Percentiles rank a stretch among this genome's conserved stretches.
Conservation (phyloP, 768 basidiomycete species). For the Daedalea quercina region DNA sequence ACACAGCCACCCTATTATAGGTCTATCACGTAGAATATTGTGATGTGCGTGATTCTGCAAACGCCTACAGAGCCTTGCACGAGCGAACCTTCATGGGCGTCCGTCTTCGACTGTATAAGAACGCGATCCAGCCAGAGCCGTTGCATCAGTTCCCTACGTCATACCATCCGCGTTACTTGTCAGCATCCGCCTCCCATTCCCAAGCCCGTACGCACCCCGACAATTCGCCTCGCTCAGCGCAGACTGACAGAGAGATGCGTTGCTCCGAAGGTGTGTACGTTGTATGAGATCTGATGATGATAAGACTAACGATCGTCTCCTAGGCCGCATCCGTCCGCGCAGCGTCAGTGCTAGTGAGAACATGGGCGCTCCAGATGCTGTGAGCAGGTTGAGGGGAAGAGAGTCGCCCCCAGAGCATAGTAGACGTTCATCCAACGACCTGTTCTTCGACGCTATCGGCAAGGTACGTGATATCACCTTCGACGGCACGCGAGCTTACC, state of each 20-base stretch:
- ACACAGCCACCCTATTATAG: slow-evolving; percentile 12
- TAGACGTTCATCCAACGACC: slow-evolving; percentile 29
- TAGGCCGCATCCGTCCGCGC: slow-evolving; percentile 20
- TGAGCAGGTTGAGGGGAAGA: slow-evolving; percentile 8
- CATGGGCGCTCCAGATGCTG: slow-evolving; percentile 15
- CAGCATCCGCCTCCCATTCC: background rate
- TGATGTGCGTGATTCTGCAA: slow-evolving; percentile 52
- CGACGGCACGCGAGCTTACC: background rate
- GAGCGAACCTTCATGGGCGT: slow-evolving; percentile 44
- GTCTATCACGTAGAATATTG: slow-evolving; percentile 61
- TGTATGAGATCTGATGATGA: background rate
- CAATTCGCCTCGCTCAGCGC: background rate
- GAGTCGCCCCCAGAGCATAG: slow-evolving; percentile 21
- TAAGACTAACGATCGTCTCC: slow-evolving; percentile 10
- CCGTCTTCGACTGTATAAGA: slow-evolving; percentile 38
- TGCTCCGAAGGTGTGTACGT: background rate
- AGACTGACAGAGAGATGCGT: slow-evolving; percentile 1
- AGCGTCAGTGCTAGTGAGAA: slow-evolving; percentile 25
- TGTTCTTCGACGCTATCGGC: slow-evolving; percentile 33
- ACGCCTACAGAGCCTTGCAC: slow-evolving; percentile 45
- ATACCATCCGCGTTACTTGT: background rate
- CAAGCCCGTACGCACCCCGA: background rate
- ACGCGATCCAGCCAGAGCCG: slow-evolving; percentile 1
- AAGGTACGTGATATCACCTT: slow-evolving; percentile 12
- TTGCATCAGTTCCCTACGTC: background rate